Evolutionary conservation across 306 rosid genomes (phyloP), one percentile per base, ranked within the genome.

Genomic region (Ormosia emarginata): DNA sequence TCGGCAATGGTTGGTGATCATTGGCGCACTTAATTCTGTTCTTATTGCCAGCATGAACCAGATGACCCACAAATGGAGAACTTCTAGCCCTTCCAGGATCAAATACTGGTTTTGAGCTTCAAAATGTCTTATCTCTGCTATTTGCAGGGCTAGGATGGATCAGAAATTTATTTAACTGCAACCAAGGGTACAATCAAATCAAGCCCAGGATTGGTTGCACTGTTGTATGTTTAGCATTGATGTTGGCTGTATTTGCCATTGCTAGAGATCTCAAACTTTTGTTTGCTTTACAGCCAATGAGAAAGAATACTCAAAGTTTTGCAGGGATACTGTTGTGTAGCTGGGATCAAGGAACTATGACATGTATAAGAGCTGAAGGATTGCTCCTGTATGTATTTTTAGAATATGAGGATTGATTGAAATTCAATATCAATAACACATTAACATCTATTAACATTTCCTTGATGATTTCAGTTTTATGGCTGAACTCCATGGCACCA

Each of bases 351-450:
- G 93, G 86, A 78, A 83, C 88, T 81, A 81, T 83, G 82, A 84
- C 92, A 79, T 82, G 93, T 88, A 86, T 82, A 82, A 91, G 95
- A 88, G 90, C 93, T 87, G 81, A 91, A 87, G 86, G 68, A 66
- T 85, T 81, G 89, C 93, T 89, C 94, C 94, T 88, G 92, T 91
- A 89, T 93, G 95, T 95, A 95, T 78, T 90, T 68, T 90, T 88
- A 89, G 88, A 90, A 71, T 85, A 89, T 86, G 87, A 91, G 83
- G 88, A 91, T 91, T 91, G 88, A 87, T 93, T 95, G 89, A 81
- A 87, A 90, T 88, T 91, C 91, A 90, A 86, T 89, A 90, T 87
- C 91, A 95, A 95, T 95, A 93, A 95, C 92, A 90, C 74, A 87
- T 91, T 90, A 82, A 88, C 90, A 85, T 83, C 87, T 76, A 83